Conservation (phyloP, 1,139 yeast species). For the Candida glucosophila region DNA sequence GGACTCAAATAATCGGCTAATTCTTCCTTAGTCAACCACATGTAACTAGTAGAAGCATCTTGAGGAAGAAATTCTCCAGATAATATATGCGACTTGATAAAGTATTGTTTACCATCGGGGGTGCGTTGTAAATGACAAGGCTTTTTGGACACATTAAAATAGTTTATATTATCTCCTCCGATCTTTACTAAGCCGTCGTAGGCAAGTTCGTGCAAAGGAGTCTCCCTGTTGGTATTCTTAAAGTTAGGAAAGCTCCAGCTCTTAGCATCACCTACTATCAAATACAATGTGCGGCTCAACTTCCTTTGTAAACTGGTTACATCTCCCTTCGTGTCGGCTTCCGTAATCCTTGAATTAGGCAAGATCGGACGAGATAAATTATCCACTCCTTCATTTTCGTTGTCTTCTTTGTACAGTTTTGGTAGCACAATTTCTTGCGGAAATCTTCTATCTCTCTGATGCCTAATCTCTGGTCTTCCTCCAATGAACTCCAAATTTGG, state of each 20-base stretch:
- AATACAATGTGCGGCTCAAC: slow-evolving; percentile 71
- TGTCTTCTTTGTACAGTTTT: slow-evolving; percentile 37
- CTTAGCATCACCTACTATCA: slow-evolving; percentile 45
- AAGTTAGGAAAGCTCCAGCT: slow-evolving; percentile 78
- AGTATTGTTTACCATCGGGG: slow-evolving; percentile 41
- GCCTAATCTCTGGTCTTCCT: slow-evolving; percentile 81
- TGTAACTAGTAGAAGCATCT: slow-evolving; percentile 28
- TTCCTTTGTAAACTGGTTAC: slow-evolving; percentile 65
- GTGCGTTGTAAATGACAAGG: slow-evolving; percentile 63
- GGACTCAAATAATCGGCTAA: slow-evolving; percentile 44
- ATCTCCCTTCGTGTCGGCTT: slow-evolving; percentile 65
- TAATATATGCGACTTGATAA: slow-evolving; percentile 80
- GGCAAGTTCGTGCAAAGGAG: slow-evolving; percentile 65
- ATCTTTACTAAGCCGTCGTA: slow-evolving; percentile 61
- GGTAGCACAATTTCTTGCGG: slow-evolving; percentile 75
- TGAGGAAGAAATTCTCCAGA: slow-evolving; percentile 73
- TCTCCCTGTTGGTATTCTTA: slow-evolving; percentile 14
- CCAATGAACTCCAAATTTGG: slow-evolving; percentile 72
- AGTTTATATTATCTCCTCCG: slow-evolving; percentile 73
- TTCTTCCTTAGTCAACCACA: slow-evolving; percentile 86
- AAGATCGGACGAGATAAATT: slow-evolving; percentile 62
- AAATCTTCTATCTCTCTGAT: slow-evolving; percentile 78
- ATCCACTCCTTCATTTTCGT: slow-evolving; percentile 25
- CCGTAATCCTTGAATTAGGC: slow-evolving; percentile 65
- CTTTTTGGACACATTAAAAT: slow-evolving; percentile 82